Percentiles rank a stretch among this genome's conserved stretches.
These are phyloP conservation scores for Ustilago nuda DNA, from an alignment of 1,284 basidiomycete species.

Conservation along the genomic window DNA sequence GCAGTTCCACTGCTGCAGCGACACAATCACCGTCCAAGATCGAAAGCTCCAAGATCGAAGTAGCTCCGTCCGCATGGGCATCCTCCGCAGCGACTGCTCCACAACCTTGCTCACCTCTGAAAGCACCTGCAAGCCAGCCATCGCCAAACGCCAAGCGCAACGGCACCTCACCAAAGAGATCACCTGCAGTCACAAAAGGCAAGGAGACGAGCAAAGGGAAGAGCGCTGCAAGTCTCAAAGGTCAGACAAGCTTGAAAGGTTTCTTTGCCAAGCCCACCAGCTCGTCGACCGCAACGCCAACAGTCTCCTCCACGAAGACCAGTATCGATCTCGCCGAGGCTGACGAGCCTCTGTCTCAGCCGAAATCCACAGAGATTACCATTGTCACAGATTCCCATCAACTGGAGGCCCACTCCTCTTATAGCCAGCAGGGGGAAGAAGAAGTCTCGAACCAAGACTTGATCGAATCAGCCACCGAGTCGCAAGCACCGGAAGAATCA, in stretches of 20 bases:
- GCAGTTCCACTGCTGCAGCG: neutral
- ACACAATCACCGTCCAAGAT: neutral
- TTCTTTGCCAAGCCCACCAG: constrained; percentile 39
- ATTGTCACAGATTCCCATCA: neutral
- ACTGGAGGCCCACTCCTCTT: neutral
- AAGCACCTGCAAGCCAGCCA: constrained; percentile 13
- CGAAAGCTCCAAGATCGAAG: neutral
- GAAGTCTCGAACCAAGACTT: constrained; percentile 32
- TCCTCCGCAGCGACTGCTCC: constrained; percentile 1
- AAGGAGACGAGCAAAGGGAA: constrained; percentile 27
- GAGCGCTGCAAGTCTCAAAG: constrained; percentile 20
- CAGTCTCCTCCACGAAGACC: neutral
- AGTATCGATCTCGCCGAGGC: constrained; percentile 2
- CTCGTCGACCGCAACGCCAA: neutral
- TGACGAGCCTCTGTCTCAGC: neutral
- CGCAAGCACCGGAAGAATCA: constrained; percentile 58
- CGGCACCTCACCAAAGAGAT: constrained; percentile 16
- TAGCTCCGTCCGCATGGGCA: constrained; percentile 8
- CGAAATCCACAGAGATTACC: neutral
- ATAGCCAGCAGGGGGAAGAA: constrained; percentile 3
- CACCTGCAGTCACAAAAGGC: constrained; percentile 8
- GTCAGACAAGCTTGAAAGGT: constrained; percentile 39
- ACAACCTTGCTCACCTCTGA: neutral
- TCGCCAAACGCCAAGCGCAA: constrained; percentile 23
- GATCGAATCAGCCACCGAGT: constrained; percentile 24